Evolutionary conservation across 75 land plant genomes (phyloP).

Genomic region (Larix kaempferi): DNA sequence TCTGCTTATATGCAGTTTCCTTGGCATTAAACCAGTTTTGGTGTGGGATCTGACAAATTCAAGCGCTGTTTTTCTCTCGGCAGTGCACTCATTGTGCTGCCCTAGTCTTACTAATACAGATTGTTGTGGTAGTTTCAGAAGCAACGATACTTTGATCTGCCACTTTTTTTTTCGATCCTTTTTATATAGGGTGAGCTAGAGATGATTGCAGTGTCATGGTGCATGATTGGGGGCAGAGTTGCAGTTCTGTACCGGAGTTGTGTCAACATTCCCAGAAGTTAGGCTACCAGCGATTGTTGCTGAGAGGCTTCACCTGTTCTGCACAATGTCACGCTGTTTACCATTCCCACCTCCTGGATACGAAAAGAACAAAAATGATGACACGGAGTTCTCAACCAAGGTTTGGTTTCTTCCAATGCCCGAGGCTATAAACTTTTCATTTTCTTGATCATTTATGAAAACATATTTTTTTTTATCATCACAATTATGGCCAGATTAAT

Average conservation of each 20-base stretch:
- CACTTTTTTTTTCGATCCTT: too few species aligned
- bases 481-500: background rate
- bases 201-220: slow-evolving; percentile 32
- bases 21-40: too few species aligned
- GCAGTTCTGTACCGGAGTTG: slow-evolving; percentile 10
- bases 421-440: background rate
- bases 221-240: slow-evolving; percentile 33
- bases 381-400: slow-evolving; percentile 20
- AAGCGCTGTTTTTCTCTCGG: too few species aligned
- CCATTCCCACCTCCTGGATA: slow-evolving; percentile 76
- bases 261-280: background rate
- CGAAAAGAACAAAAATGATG: slow-evolving; percentile 36
- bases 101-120: too few species aligned
- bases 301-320: slow-evolving; percentile 1
- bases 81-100: too few species aligned
- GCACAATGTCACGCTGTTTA: slow-evolving; percentile 71
- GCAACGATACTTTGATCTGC: too few species aligned
- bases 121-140: too few species aligned
- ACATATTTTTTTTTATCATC: background rate
- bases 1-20: too few species aligned
- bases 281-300: background rate
- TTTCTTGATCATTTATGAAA: background rate
- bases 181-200: too few species aligned
- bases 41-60: too few species aligned
- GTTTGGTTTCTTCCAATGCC: slow-evolving; percentile 3